Evolutionary conservation across 805 yeast species (phyloP), one percentile per base, ranked within the genome.

Genomic region (Torulaspora delbrueckii): DNA sequence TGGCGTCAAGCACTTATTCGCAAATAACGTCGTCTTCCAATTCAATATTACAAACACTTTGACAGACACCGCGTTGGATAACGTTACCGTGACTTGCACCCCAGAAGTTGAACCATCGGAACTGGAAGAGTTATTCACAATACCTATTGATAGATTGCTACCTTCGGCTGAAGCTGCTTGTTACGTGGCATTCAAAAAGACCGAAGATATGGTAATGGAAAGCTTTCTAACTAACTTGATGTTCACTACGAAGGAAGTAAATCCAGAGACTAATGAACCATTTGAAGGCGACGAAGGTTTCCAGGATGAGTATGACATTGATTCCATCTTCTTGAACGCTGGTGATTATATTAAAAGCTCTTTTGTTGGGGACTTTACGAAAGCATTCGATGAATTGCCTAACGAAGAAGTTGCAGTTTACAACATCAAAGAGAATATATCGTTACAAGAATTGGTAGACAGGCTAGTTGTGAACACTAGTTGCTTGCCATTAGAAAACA

Each of bases 291-390:
- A 81, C 37, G 95, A 84, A 53, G 97, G 96, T 13, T 86, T 83
- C 75, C 85, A 84, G 54, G 98, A 93, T 66, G 96, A 90, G 67
- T 93, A 91, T 68, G 93, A 84, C 63, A 78, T 93, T 54, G 97
- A 88, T 66, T 84, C 83, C 47, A 72, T 89, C 58, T 80, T 78
- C 47, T 63, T 91, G 45, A 62, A 48, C 49, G 66, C 93, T 8
- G 96, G 96, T 30, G 97, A 89, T 64, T 91, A 81, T 67, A 74
- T 88, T 47, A 68, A 72, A 44, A 95, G 96, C 42, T 73, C 88
- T 19, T 87, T 79, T 63, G 78, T 83, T 51, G 87, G 93, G 35
- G 79, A 82, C 67, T 89, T 89, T 63, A 78, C 83, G 5, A 72
- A 76, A 35, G 70, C 78, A 31, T 88, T 84, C 73, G 96, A 86